Evolutionary conservation across 2,329 filamentous ascomycete genomes (phyloP), one percentile per base, ranked within the genome.

Genomic region (Cladosporium sp.): DNA sequence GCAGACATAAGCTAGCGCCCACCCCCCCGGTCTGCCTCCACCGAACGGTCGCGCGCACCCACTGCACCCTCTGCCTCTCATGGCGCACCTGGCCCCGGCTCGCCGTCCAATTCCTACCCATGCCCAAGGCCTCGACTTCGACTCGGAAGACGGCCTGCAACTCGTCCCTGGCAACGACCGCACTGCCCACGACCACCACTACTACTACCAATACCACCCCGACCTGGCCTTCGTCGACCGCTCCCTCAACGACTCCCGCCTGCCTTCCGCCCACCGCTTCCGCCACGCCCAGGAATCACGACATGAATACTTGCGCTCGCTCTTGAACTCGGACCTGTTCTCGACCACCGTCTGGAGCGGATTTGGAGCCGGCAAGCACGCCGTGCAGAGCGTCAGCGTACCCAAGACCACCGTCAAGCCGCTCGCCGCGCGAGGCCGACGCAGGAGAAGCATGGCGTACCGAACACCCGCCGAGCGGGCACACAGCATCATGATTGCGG

Each of bases 261-360:
- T 37, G 16, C 48, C 48, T 38, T 43, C 48, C 19, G 40, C 40
- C 48, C 48, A 50, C 48, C 48, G 48, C 48, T 50, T 31, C 40
- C 40, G 32, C 28, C 41, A 50, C 48, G 48, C 48, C 48, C 40
- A 43, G 13, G 48, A 43, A 13, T 50, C 43, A 35, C 35, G 49
- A 52, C 43, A 63, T 59, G 59, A 58, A 49, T 58, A 58, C 37
- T 46, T 61, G 43, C 57, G 48, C 43, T 57, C 58, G 38, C 56
- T 62, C 37, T 57, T 57, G 35, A 52, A 44, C 40, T 37, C 49
- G 9, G 43, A 45, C 34, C 16, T 51, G 41, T 43, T 46, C 18
- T 28, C 18, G 33, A 46, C 53, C 33, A 54, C 43, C 38, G 41
- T 48, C 41, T 52, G 49, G 49, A 52, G 49, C 43, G 43, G 49